A percentile compares a stretch with the other conserved stretches of the same genome.
Conservation (phyloP, 768 basidiomycete genomes). For the Tricholoma bakamatsutake region DNA sequence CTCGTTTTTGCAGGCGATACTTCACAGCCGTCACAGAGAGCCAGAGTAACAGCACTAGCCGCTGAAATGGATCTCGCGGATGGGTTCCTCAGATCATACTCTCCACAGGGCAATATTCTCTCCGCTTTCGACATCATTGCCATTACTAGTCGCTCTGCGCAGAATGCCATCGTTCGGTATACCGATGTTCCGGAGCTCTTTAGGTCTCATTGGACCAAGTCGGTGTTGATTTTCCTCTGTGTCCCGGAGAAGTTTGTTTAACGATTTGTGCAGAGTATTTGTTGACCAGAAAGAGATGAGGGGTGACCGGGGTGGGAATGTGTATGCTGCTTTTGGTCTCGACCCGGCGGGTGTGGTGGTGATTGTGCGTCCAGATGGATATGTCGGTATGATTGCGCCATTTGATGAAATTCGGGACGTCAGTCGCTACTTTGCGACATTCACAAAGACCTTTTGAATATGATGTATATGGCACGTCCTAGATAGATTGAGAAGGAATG, state of each 20-base stretch:
- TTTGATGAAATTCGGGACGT: conserved; percentile 36
- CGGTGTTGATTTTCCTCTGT: conserved; percentile 7
- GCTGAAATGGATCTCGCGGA: conserved; percentile 21
- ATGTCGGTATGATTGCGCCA: conserved; percentile 52
- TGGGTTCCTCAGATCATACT: conserved; percentile 24
- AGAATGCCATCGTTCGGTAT: conserved; percentile 34
- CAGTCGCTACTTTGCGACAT: conserved; percentile 42
- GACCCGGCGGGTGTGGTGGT: conserved; percentile 41
- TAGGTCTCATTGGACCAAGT: conserved; percentile 59
- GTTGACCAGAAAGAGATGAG: conserved; percentile 49
- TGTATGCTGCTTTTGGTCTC: conserved; percentile 54
- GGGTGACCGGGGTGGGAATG: conserved; percentile 42
- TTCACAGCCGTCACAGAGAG: conserved; percentile 21
- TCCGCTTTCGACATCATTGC: conserved; percentile 39
- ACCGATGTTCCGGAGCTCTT: conserved; percentile 42
- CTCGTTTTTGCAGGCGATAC: conserved; percentile 48
- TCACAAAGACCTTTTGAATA: conserved; percentile 17
- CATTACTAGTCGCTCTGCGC: conserved; percentile 31
- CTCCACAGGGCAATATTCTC: conserved; percentile 22
- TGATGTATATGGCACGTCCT: too few species aligned
- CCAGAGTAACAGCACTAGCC: conserved; percentile 26
- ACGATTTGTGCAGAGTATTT: conserved; percentile 39
- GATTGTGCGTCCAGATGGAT: conserved; percentile 61
- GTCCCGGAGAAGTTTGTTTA: background rate
- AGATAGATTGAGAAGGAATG: too few species aligned